Percentiles rank a stretch among this genome's conserved stretches.
Evolutionary conservation across 176 grass and related monocot species (phyloP).

Genomic region (Puccinellia tenuiflora): DNA sequence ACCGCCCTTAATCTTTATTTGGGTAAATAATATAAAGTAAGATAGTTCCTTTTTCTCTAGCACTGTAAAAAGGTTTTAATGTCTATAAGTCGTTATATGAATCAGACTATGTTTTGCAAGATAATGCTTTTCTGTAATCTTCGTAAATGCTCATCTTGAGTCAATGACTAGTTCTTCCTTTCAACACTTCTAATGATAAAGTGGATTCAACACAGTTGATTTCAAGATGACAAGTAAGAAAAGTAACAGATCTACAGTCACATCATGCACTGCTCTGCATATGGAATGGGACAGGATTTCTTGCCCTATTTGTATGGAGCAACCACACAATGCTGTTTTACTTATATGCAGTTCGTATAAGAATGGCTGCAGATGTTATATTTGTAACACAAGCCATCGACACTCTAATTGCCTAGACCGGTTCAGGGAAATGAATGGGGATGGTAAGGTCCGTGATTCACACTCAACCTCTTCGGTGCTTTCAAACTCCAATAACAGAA

Average conservation of each 20-base stretch:
- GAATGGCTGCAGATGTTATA: constrained; percentile 89
- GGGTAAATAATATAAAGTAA: not conserved
- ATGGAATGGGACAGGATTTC: constrained; percentile 94
- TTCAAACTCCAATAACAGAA: constrained; percentile 52
- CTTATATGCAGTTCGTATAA: constrained; percentile 83
- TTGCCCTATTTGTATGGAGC: constrained; percentile 99
- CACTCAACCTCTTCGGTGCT: constrained; percentile 57
- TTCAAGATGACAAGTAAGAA: constrained; percentile 80
- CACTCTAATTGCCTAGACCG: constrained; percentile 98
- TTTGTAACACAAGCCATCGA: constrained; percentile 95
- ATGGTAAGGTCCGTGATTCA: constrained; percentile 57
- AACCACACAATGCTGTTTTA: constrained; percentile 96
- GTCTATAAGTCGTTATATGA: not conserved
- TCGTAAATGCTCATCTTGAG: constrained; percentile 20
- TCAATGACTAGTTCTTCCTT: constrained; percentile 12
- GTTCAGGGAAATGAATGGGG: constrained; percentile 79
- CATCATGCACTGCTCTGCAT: constrained; percentile 58
- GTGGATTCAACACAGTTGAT: constrained; percentile 60
- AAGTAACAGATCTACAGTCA: constrained; percentile 49
- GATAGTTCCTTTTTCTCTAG: not conserved
- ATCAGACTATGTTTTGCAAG: constrained; percentile 5
- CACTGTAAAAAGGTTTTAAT: not conserved
- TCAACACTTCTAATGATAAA: constrained; percentile 49
- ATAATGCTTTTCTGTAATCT: not conserved
- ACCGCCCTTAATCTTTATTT: not conserved